Conservation (phyloP, 164 flowering plant species). For the Liquidambar formosana region DNA sequence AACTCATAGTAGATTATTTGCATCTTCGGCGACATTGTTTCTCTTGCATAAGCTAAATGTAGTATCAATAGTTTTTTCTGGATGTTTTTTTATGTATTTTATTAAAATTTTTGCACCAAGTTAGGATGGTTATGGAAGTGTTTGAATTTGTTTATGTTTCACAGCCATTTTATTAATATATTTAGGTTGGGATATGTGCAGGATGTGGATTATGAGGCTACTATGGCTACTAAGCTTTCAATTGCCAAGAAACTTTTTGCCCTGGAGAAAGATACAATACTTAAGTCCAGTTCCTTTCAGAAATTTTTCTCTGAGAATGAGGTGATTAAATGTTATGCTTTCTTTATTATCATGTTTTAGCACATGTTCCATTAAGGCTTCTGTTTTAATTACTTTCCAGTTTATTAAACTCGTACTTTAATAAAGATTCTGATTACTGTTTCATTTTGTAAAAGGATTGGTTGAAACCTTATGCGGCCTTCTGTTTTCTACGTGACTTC, state of each 20-base stretch:
- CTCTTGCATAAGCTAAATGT: neutral
- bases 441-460: constrained; percentile 63
- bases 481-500: constrained; percentile 91
- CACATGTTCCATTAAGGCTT: neutral
- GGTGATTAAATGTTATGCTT: constrained; percentile 36
- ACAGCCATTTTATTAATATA: neutral
- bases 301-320: constrained; percentile 81
- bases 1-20: neutral
- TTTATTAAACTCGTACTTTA: neutral
- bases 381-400: neutral
- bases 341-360: neutral
- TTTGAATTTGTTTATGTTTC: neutral
- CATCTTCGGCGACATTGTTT: neutral
- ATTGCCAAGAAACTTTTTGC: constrained; percentile 78
- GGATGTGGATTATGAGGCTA: constrained; percentile 95
- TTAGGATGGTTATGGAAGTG: constrained; percentile 1
- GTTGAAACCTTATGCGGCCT: constrained; percentile 97
- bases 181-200: constrained; percentile 24
- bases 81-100: neutral
- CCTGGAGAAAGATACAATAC: constrained; percentile 62
- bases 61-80: neutral
- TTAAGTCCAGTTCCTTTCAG: constrained; percentile 69
- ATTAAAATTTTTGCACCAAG: neutral
- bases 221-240: constrained; percentile 82
- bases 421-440: neutral